phyloP scores from a whole-genome alignment of 1,139 yeast genomes.

The Yamadazyma aaseri region DNA sequence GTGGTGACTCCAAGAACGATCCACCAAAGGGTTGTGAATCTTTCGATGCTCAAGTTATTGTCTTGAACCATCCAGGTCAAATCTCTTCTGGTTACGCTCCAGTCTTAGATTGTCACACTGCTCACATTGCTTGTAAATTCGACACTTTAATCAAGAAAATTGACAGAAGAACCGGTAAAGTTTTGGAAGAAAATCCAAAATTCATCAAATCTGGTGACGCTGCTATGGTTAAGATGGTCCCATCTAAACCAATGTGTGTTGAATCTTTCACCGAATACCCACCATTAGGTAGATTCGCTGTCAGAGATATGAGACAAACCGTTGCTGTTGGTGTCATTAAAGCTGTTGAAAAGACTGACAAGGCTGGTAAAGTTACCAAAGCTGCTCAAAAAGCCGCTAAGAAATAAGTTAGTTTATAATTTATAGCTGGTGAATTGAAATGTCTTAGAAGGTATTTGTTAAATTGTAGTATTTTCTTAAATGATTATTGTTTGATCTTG shows the following conservation, averaged over 20 bases:
- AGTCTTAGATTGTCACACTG: constrained; percentile 93
- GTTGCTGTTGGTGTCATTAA: constrained; percentile 99
- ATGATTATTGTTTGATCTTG: too few species aligned
- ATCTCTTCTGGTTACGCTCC: constrained; percentile 92
- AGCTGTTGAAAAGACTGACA: constrained; percentile 93
- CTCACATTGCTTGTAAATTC: constrained; percentile 92
- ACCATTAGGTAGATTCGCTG: constrained; percentile 99
- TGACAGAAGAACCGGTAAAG: constrained; percentile 94
- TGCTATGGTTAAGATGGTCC: constrained; percentile 69
- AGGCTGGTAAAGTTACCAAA: constrained; percentile 99
- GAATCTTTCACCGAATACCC: constrained; percentile 97
- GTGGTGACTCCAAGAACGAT: constrained; percentile 95
- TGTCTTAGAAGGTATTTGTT: too few species aligned
- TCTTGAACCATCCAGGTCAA: constrained; percentile 93
- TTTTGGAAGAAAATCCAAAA: constrained; percentile 69
- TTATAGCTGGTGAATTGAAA: too few species aligned
- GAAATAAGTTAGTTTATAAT: constrained; percentile 46
- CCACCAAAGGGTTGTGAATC: constrained; percentile 83
- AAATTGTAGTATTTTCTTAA: too few species aligned
- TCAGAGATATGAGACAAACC: constrained; percentile 99
- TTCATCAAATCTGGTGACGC: constrained; percentile 61
- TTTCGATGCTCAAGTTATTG: constrained; percentile 87
- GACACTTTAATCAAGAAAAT: constrained; percentile 82
- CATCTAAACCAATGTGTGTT: constrained; percentile 97
- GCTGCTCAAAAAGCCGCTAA: constrained; percentile 98